Evolutionary conservation across 73 alveolate genomes (phyloP), one percentile per base, ranked within the genome.

Genomic region (Paramecium biaurelia): DNA sequence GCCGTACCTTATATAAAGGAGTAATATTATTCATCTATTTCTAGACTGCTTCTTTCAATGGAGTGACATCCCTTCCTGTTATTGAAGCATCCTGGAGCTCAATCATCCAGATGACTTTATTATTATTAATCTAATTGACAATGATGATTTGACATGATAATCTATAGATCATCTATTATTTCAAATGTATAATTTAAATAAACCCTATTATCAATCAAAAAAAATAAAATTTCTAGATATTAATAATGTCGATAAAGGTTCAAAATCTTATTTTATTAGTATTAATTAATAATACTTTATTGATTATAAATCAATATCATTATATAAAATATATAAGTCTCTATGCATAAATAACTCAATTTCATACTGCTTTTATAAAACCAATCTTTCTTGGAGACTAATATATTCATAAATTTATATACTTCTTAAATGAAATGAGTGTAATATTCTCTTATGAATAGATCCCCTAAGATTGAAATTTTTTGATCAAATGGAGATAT

Each of bases 401-500:
- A 30, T 79, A 30, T 79, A 79, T 63, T 26, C 3, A 7, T 18
- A 0, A 30, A 26, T 14, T 11, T 58, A 20, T 58, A 63, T 63
- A 63, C 84, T 15, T 63, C 84, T 30, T 63, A 14, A 2, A 30
- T 79, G 37, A 89, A 89, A 79, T 87, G 93, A 38, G 93, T 87
- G 58, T 87, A 87, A 70, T 58, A 87, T 41, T 35, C 37, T 53
- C 70, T 53, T 21, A 87, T 87, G 53, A 87, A 87, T 67, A 58
- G 47, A 58, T 87, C 93, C 26, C 93, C 93, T 57, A 68, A 38
- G 20, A 87, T 87, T 76, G 89, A 18, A 20, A 76, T 10, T 38
- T n/a, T 26, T 28, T 20, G 6, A 42, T 76, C 89, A 24, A 76
- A 37, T 1, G 70, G 37, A 7, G 28, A 1, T 76, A 76, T 37